phyloP scores from a whole-genome alignment of 129 eudicot species.

The Chrysanthemum lavandulifolium region DNA sequence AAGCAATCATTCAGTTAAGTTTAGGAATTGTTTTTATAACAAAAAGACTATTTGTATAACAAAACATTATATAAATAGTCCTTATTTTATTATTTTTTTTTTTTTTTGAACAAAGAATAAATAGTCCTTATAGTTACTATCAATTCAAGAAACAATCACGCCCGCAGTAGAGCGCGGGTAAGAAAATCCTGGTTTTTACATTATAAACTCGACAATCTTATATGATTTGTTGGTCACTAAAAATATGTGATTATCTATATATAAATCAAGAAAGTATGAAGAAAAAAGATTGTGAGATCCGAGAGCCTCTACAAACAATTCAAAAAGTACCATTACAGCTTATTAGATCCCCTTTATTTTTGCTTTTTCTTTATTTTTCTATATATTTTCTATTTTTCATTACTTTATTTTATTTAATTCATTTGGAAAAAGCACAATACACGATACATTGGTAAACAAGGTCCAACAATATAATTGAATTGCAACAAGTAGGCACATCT shows the following conservation, averaged over 20 bases:
- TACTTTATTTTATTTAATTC: conserved; percentile 24
- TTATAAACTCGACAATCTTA: no score
- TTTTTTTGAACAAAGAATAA: no score
- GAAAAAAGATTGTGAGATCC: conserved; percentile 29
- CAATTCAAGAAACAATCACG: no score
- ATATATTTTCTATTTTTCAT: conserved; percentile 9
- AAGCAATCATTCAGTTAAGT: no score
- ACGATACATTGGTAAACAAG: conserved; percentile 15
- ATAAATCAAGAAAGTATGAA: conserved; percentile 19
- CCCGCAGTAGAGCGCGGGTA: no score
- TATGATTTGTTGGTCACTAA: background rate
- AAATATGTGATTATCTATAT: background rate
- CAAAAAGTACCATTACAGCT: conserved; percentile 33
- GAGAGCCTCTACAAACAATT: conserved; percentile 33
- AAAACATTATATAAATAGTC: no score
- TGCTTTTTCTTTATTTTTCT: conserved; percentile 26
- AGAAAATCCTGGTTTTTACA: no score
- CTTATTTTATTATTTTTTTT: no score
- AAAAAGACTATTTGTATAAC: no score
- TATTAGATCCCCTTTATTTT: conserved; percentile 31
- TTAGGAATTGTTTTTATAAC: no score
- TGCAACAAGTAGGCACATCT: conserved; percentile 18
- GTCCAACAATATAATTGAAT: conserved; percentile 19
- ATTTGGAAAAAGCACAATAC: conserved; percentile 21
- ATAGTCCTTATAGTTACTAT: no score